Percentiles rank a stretch among this genome's conserved stretches.
Conservation (phyloP, 176 grass and related monocot species). For the Saccharum spontaneum region DNA sequence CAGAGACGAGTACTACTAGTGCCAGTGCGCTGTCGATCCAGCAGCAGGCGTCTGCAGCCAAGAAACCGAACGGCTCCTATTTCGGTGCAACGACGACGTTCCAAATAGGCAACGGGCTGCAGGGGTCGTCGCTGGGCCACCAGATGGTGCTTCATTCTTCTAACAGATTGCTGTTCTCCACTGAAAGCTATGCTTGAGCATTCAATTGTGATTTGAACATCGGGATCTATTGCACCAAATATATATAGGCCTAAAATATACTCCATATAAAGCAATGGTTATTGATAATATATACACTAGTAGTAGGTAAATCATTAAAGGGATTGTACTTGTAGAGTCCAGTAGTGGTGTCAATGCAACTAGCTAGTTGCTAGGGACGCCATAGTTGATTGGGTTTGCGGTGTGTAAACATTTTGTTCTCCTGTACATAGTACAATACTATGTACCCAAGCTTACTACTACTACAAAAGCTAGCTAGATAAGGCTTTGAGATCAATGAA, state of each 20-base stretch:
- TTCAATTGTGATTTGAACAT: slow-evolving; percentile 20
- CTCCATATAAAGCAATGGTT: slow-evolving; percentile 6
- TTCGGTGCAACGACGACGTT: slow-evolving; percentile 46
- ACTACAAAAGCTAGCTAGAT: background rate
- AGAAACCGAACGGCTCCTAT: slow-evolving; percentile 61
- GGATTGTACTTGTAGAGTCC: slow-evolving; percentile 35
- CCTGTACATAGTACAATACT: background rate
- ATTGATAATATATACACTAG: slow-evolving; percentile 24
- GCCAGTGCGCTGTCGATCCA: slow-evolving; percentile 1
- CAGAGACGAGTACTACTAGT: background rate
- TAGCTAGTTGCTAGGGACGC: slow-evolving; percentile 8
- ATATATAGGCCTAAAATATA: slow-evolving; percentile 12
- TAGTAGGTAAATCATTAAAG: background rate
- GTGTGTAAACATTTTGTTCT: slow-evolving; percentile 45
- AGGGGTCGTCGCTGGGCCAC: slow-evolving; percentile 42
- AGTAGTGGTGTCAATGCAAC: slow-evolving; percentile 1
- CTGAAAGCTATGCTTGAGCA: slow-evolving; percentile 18
- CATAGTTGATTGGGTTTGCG: slow-evolving; percentile 41
- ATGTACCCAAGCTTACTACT: slow-evolving; percentile 21
- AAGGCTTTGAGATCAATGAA: slow-evolving; percentile 12
- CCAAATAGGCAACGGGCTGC: slow-evolving; percentile 49
- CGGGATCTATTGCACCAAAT: background rate
- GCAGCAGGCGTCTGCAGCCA: slow-evolving; percentile 4
- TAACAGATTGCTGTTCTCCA: slow-evolving; percentile 20
- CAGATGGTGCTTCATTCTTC: slow-evolving; percentile 67